Conservation (phyloP, 257 asterid species). For the Scutellaria baicalensis region DNA sequence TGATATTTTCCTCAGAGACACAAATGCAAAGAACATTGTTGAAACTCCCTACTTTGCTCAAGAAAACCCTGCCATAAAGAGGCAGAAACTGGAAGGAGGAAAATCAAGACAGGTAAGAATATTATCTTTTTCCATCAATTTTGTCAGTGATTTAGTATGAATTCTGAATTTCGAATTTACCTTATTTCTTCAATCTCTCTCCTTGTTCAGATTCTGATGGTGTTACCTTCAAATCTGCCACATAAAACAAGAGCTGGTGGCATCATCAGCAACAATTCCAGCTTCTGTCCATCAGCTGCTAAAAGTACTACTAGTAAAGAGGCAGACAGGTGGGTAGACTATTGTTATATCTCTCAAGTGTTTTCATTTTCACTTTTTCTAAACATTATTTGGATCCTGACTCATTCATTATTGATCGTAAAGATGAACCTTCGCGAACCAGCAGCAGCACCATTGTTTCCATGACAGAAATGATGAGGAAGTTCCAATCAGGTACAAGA, state of each 20-base stretch:
- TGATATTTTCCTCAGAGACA: slow-evolving; percentile 31
- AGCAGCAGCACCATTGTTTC: slow-evolving; percentile 75
- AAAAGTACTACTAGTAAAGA: slow-evolving; percentile 59
- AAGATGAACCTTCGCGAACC: slow-evolving; percentile 76
- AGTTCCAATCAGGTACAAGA: slow-evolving; percentile 77
- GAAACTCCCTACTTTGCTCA: slow-evolving; percentile 65
- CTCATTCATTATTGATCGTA: not conserved
- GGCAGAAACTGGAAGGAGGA: slow-evolving; percentile 88
- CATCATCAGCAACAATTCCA: slow-evolving; percentile 31
- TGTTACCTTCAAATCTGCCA: slow-evolving; percentile 56
- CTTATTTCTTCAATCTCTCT: too few relatives aligned
- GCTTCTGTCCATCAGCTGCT: slow-evolving; percentile 38
- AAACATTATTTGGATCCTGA: not conserved
- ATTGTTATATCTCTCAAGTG: not conserved
- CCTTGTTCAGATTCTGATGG: slow-evolving; percentile 56
- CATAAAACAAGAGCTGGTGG: slow-evolving; percentile 80
- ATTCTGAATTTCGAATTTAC: not conserved
- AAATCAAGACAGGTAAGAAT: slow-evolving; percentile 69
- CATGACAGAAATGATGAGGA: slow-evolving; percentile 83
- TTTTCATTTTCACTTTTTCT: not conserved
- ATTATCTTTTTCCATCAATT: not conserved
- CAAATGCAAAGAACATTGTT: slow-evolving; percentile 31
- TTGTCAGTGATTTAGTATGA: not conserved
- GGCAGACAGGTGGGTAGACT: slow-evolving; percentile 63
- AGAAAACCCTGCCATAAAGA: slow-evolving; percentile 83